Base-by-base conservation (phyloP, 805 yeast species). In the Candida germanica region DNA sequence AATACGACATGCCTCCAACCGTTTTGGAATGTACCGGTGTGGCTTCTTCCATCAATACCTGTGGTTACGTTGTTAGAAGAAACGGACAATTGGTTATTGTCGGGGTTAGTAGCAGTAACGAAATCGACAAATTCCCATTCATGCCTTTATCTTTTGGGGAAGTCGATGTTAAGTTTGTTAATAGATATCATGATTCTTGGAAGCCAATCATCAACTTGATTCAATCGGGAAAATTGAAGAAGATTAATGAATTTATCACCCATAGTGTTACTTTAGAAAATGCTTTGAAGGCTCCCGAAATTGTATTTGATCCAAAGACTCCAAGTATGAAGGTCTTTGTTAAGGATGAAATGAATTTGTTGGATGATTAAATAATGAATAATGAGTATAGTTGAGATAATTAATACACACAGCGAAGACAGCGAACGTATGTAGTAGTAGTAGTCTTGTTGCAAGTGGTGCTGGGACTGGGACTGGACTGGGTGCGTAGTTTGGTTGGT, bases 21-120 rank as follows among this genome's bases (percentile, higher is more conserved):
- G 46, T 55, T 3, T 49, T 55, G 18, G 56, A 51, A 38, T 49
- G 54, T 38, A 48, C 54, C 16, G 56, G 54, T 22, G 46, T 48
- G 32, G 53, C 49, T 3, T 39, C 47, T n/a, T 45, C 48, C 6
- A 48, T 51, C 25, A 47, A 42, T 21, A 42, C 49, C 14, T 41
- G 50, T 34, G 47, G 47, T n/a, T 45, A 40, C 19, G 46, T 40
- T 13, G 48, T 44, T 5, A 44, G 48, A 39, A 47, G 52, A 38
- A 44, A 42, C 12, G 56, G 54, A 5, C 42, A 36, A 25, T 40
- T 50, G 29, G 45, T 42, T 15, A 33, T 47, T 33, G 46, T 52
- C 11, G 58, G 58, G 0, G 54, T 47, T 31, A 46, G 50, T n/a
- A 32, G 42, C 3, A 38, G 43, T 4, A 44, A 44, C 21, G 52